A percentile compares a stretch with the other conserved stretches of the same genome.
Conservation (phyloP, 495 filamentous ascomycete genomes). For the Aspergillus sclerotiicarbonarius region DNA sequence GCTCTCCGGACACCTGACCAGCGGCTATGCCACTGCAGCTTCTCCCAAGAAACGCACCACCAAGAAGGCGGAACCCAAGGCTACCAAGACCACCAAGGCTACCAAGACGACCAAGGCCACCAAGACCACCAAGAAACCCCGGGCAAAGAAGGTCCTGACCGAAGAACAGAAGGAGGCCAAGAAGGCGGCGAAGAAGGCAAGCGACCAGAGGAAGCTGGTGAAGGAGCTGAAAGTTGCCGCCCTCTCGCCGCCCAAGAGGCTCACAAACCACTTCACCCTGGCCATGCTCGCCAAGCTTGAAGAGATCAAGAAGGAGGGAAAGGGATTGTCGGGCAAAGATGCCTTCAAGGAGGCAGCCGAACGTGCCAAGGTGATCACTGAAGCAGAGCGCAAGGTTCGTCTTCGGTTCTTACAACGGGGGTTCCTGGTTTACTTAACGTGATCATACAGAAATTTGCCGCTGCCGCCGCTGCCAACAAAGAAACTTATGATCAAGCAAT, state of each 20-base stretch:
- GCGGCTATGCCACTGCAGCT: slow-evolving; percentile 30
- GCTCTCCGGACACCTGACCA: slow-evolving; percentile 12
- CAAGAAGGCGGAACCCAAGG: neutral
- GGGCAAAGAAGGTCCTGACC: slow-evolving; percentile 23
- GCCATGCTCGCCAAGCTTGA: slow-evolving; percentile 22
- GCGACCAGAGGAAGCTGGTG: slow-evolving; percentile 19
- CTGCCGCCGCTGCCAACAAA: slow-evolving; percentile 49
- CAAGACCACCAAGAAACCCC: slow-evolving; percentile 6
- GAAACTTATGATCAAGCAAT: slow-evolving; percentile 43
- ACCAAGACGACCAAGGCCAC: slow-evolving; percentile 22
- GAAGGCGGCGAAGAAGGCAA: slow-evolving; percentile 23
- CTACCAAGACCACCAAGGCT: slow-evolving; percentile 7
- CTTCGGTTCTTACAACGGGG: neutral
- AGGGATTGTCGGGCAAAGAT: neutral
- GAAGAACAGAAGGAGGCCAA: slow-evolving; percentile 31
- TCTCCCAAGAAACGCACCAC: slow-evolving; percentile 24
- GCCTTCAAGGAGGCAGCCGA: slow-evolving; percentile 18
- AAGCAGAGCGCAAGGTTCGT: slow-evolving; percentile 39
- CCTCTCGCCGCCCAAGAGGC: slow-evolving; percentile 32
- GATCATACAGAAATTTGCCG: slow-evolving; percentile 43
- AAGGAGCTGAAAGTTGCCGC: slow-evolving; percentile 33
- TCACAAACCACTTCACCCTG: slow-evolving; percentile 21
- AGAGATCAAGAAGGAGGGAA: slow-evolving; percentile 3
- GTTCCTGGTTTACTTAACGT: neutral
- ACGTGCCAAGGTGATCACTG: slow-evolving; percentile 24